A percentile compares a stretch with the other conserved stretches of the same genome.
These are phyloP conservation scores for Maudiozyma barnettii DNA, from an alignment of 805 yeast species.

Conservation along the genomic window DNA sequence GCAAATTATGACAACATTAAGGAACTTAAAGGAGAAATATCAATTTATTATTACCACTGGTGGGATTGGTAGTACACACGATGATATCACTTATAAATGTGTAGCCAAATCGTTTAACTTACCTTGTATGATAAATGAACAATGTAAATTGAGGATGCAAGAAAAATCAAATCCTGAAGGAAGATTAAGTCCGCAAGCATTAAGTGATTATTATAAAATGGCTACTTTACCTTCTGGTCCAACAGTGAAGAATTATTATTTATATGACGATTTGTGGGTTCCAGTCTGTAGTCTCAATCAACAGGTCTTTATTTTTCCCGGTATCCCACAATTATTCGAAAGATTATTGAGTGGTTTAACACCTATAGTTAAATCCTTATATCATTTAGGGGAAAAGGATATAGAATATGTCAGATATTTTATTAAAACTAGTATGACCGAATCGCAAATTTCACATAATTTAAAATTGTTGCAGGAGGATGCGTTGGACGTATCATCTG, in stretches of 20 bases:
- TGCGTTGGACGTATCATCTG: conserved; percentile 23
- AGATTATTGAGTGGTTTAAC: conserved; percentile 39
- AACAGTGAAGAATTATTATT: conserved; percentile 38
- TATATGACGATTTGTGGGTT: conserved; percentile 61
- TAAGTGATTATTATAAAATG: conserved; percentile 63
- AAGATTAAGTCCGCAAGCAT: conserved; percentile 34
- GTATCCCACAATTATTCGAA: conserved; percentile 69
- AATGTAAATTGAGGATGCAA: conserved; percentile 53
- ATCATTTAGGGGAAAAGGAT: conserved; percentile 29
- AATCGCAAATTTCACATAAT: conserved; percentile 60
- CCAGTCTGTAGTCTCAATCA: conserved; percentile 65
- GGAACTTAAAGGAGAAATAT: conserved; percentile 36
- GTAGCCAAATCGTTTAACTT: conserved; percentile 57
- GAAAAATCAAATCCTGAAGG: conserved; percentile 33
- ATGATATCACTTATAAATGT: conserved; percentile 74
- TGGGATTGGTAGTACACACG: conserved; percentile 82
- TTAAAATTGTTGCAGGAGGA: conserved; percentile 43
- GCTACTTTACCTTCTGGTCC: conserved; percentile 59
- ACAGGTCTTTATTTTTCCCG: conserved; percentile 68
- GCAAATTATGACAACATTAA: conserved; percentile 51
- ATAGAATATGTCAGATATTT: conserved; percentile 38
- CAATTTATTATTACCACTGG: conserved; percentile 60
- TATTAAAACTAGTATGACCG: conserved; percentile 53
- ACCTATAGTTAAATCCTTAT: conserved; percentile 30
- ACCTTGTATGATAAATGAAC: conserved; percentile 42